A percentile compares a stretch with the other conserved stretches of the same genome.
Evolutionary conservation across 306 rosid species (phyloP).

Genomic region (Cucurbita moschata): DNA sequence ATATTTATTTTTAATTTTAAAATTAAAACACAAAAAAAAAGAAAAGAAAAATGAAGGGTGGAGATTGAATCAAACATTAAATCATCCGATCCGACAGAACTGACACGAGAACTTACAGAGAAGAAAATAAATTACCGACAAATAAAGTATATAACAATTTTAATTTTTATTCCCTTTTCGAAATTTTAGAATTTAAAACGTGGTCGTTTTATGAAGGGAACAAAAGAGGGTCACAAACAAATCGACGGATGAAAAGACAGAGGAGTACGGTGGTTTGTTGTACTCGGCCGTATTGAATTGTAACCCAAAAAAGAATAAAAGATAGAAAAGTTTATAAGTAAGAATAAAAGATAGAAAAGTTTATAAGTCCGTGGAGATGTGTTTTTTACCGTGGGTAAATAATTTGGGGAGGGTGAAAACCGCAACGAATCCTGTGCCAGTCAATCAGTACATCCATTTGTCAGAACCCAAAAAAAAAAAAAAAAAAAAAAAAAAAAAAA

Average conservation of each 20-base stretch:
- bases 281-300: neutral
- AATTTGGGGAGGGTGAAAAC: constrained; percentile 71
- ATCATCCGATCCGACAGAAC: neutral
- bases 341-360: neutral
- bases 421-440: constrained; percentile 62
- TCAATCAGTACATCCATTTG: constrained; percentile 13
- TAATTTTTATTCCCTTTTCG: no score
- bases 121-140: neutral
- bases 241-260: neutral
- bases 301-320: neutral
- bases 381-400: constrained; percentile 65
- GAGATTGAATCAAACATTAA: neutral
- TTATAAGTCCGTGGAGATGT: neutral
- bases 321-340: no score
- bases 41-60: neutral
- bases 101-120: neutral
- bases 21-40: neutral
- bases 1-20: neutral
- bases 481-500: neutral
- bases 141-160: no score
- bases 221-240: neutral
- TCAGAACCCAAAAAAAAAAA: constrained; percentile 4
- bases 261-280: neutral
- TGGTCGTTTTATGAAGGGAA: neutral
- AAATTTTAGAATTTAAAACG: neutral